A percentile compares a stretch with the other conserved stretches of the same genome.
These are phyloP conservation scores for Pseudocercospora pini-densiflorae DNA, from an alignment of 2,329 filamentous ascomycete genomes.

Conservation along the genomic window DNA sequence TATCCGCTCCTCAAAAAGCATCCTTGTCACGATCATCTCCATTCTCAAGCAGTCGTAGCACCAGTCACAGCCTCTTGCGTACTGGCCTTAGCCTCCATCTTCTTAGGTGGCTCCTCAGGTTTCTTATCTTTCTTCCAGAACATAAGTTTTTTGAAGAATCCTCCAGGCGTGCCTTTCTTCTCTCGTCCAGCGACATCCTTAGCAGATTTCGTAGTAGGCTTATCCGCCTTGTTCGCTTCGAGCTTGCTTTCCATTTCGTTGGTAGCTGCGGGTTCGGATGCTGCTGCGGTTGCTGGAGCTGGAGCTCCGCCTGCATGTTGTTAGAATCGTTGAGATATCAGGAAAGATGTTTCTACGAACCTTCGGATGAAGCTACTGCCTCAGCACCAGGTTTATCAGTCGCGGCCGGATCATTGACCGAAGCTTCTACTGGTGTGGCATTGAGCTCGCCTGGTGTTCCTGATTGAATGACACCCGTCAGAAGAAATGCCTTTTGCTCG, in stretches of 20 bases:
- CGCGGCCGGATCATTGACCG: background rate
- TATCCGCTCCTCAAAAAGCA: background rate
- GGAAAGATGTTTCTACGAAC: background rate
- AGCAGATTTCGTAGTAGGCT: background rate
- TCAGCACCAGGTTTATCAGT: background rate
- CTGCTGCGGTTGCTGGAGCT: background rate
- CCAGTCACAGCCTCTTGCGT: background rate
- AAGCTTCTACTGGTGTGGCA: background rate
- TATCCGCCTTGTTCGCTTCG: background rate
- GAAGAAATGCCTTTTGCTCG: no score
- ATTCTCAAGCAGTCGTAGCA: background rate
- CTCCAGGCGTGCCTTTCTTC: background rate
- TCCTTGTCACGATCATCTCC: no score
- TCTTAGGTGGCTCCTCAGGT: background rate
- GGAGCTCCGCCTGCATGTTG: background rate
- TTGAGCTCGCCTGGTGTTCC: background rate
- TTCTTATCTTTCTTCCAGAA: slow-evolving; percentile 8
- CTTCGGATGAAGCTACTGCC: background rate
- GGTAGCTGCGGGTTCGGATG: background rate
- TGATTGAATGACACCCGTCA: background rate
- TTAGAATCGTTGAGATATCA: background rate
- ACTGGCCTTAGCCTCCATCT: background rate
- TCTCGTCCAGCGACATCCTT: background rate
- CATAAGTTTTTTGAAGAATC: background rate
- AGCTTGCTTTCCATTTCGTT: background rate